Evolutionary conservation across 148 eudicot genomes (phyloP), one percentile per base, ranked within the genome.

Genomic region (Nyssa sinensis): DNA sequence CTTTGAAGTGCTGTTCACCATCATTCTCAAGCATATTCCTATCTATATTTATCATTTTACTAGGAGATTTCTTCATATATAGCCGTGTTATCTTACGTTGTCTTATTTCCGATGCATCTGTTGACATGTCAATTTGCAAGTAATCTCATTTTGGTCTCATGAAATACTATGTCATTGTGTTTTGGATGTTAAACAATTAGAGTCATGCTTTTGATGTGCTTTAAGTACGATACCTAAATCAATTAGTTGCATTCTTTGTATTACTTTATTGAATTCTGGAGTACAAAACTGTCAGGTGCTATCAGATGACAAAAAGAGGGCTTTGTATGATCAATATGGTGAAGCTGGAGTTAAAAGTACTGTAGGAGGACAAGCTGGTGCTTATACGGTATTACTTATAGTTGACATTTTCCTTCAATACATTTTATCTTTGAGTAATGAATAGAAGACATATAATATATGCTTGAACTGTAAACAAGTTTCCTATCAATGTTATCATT

Each of bases 251-350:
- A 64, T 29, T 58, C n/a, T 57, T 30, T 14, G 13, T 61, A 57
- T 68, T 72, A 61, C 49, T 66, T 67, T 80, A 80, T 85, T 72
- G 84, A 79, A 78, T 65, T 71, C 87, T 89, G 85, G 87, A 73
- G 78, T 83, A 31, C 55, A 63, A 69, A 57, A 82, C 81, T 90
- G 90, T 84, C 97, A 95, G 99, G 96, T 95, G 79, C 85, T 92
- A 90, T 95, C 97, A 91, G 99, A 95, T 89, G 99, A 95, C 81
- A 86, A 92, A 78, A 92, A 92, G 80, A 88, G 99, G 85, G 90
- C 96, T 74, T 73, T 95, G 86, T 95, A 95, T 84, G 99, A 95
- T 74, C 97, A 84, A 66, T 95, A 92, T 81, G 99, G 99, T 79
- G 99, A 95, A 84, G 99, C 92, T 81, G 99, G 99, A 59, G 87